Evolutionary conservation across 2,329 filamentous ascomycete genomes (phyloP).

Genomic region (Verticillium nonalfalfae): DNA sequence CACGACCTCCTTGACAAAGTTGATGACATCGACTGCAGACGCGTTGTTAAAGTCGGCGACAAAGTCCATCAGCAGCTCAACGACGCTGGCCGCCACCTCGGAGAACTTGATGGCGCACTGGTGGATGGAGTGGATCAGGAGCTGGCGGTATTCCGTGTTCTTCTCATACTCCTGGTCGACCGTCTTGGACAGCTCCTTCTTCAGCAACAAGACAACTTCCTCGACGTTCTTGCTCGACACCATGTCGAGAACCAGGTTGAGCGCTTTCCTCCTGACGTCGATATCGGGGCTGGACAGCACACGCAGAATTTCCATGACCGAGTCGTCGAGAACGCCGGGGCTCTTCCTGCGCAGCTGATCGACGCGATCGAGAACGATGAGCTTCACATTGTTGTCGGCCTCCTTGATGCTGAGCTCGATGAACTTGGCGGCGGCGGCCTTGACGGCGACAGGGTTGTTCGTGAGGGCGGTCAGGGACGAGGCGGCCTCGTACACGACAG

Average conservation of each 20-base stretch:
- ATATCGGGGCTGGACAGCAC: constrained; percentile 94
- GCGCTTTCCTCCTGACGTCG: constrained; percentile 87
- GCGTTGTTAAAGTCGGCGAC: constrained; percentile 97
- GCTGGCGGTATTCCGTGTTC: constrained; percentile 88
- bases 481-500: constrained; percentile 94
- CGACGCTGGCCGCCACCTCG: constrained; percentile 92
- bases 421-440: constrained; percentile 91
- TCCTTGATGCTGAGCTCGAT: constrained; percentile 97
- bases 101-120: constrained; percentile 99
- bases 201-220: constrained; percentile 89
- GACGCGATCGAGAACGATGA: constrained; percentile 93
- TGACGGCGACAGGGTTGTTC: constrained; percentile 94
- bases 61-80: constrained; percentile 97
- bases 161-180: constrained; percentile 99
- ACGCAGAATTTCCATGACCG: constrained; percentile 94
- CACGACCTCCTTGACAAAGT: constrained; percentile 97
- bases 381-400: constrained; percentile 97
- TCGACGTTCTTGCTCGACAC: constrained; percentile 98
- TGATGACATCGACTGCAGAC: constrained; percentile 94
- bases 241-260: constrained; percentile 91
- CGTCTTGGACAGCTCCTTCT: constrained; percentile 96
- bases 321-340: constrained; percentile 83
- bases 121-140: constrained; percentile 95
- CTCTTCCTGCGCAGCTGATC: constrained; percentile 82
- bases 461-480: constrained; percentile 91